Conservation (phyloP, 1,284 basidiomycete genomes). For the Athelia sp. region DNA sequence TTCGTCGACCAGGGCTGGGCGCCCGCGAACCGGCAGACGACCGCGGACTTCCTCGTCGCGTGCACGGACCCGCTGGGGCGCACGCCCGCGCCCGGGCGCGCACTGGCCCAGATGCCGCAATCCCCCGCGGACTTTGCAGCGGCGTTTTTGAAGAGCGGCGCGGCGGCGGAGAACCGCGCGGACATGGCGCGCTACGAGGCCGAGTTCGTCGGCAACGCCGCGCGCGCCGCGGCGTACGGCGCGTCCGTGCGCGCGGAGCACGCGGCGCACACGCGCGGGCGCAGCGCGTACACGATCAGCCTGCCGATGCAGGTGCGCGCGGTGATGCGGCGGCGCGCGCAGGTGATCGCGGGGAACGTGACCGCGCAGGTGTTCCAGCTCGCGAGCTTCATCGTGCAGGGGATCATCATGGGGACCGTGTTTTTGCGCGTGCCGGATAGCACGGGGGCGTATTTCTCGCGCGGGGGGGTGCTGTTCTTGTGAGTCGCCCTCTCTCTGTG, state of each 20-base stretch:
- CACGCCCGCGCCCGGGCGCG: constrained; percentile 42
- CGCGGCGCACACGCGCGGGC: constrained; percentile 20
- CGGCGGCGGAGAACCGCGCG: constrained; percentile 21
- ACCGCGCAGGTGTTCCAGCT: constrained; percentile 27
- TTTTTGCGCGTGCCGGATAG: constrained; percentile 35
- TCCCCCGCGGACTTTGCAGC: constrained; percentile 58
- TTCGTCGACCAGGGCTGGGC: constrained; percentile 69
- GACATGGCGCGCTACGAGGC: constrained; percentile 32
- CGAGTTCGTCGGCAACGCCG: constrained; percentile 21
- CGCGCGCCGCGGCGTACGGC: constrained; percentile 23
- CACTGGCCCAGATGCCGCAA: constrained; percentile 40
- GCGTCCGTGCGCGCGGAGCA: constrained; percentile 31
- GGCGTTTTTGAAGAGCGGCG: constrained; percentile 26
- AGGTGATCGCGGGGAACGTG: constrained; percentile 48
- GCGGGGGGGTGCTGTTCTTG: constrained; percentile 29
- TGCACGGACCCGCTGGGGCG: constrained; percentile 64
- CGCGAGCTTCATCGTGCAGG: constrained; percentile 26
- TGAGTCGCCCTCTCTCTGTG: constrained; percentile 1
- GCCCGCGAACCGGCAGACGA: constrained; percentile 54
- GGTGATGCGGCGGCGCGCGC: constrained; percentile 47
- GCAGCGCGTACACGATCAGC: constrained; percentile 32
- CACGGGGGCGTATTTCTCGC: constrained; percentile 39
- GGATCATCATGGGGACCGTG: constrained; percentile 37
- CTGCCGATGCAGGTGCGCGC: constrained; percentile 47
- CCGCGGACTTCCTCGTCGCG: constrained; percentile 61